Percentiles rank a stretch among this genome's conserved stretches.
Conservation (phyloP, 1,139 yeast genomes). For the Debaryomycetaceae sp. region DNA sequence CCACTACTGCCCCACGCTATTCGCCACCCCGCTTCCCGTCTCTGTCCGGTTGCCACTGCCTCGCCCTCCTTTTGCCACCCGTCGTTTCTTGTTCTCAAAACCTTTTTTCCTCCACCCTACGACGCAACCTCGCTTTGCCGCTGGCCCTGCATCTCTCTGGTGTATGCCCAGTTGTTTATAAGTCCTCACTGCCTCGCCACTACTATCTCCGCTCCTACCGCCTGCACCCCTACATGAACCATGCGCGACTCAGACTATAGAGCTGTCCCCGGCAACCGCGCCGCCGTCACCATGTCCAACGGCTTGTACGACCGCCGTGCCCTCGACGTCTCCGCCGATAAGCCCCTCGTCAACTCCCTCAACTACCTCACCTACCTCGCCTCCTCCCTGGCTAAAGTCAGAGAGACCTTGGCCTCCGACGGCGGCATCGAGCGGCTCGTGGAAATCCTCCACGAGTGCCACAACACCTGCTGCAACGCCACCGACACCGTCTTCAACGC, state of each 20-base stretch:
- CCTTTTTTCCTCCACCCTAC: too few relatives aligned
- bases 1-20: too few relatives aligned
- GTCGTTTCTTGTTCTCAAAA: too few relatives aligned
- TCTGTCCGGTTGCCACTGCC: too few relatives aligned
- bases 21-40: too few relatives aligned
- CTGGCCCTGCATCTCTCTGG: too few relatives aligned
- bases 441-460: slow-evolving; percentile 76
- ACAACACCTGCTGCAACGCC: slow-evolving; percentile 22
- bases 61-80: too few relatives aligned
- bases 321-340: slow-evolving; percentile 78
- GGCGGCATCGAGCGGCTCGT: slow-evolving; percentile 90
- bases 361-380: slow-evolving; percentile 84
- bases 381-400: slow-evolving; percentile 75
- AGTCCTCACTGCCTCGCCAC: too few relatives aligned
- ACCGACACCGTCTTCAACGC: slow-evolving; percentile 30
- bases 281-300: slow-evolving; percentile 83
- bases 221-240: background rate
- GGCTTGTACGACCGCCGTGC: slow-evolving; percentile 88
- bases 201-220: too few relatives aligned
- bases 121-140: too few relatives aligned
- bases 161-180: too few relatives aligned
- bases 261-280: slow-evolving; percentile 68
- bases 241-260: slow-evolving; percentile 92
- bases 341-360: slow-evolving; percentile 83
- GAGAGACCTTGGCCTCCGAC: slow-evolving; percentile 80